Evolutionary conservation across 2,329 filamentous ascomycete species (phyloP).

Genomic region (Coleophoma cylindrospora): DNA sequence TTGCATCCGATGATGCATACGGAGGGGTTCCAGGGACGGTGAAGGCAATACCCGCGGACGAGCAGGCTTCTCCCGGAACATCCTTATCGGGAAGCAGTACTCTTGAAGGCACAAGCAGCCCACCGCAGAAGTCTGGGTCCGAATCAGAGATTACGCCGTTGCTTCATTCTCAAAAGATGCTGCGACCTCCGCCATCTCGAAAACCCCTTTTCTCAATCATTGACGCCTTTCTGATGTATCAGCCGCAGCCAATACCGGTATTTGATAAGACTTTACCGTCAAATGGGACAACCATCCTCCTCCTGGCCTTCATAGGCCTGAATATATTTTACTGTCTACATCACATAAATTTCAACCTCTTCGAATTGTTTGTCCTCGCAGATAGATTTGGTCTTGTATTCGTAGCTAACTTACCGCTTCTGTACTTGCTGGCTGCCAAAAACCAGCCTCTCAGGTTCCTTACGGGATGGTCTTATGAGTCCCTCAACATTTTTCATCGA

Average conservation of each 20-base stretch:
- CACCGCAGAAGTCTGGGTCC: slow-evolving; percentile 6
- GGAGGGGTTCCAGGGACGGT: slow-evolving; percentile 10
- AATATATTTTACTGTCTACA: slow-evolving; percentile 56
- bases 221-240: slow-evolving; percentile 41
- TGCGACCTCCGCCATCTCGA: background rate
- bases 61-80: slow-evolving; percentile 4
- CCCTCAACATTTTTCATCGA: slow-evolving; percentile 61
- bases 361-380: slow-evolving; percentile 47
- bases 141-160: slow-evolving; percentile 19
- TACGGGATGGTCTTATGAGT: slow-evolving; percentile 61
- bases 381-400: slow-evolving; percentile 30
- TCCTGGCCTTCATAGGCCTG: slow-evolving; percentile 44
- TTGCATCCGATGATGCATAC: slow-evolving; percentile 4
- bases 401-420: slow-evolving; percentile 42
- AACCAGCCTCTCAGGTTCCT: slow-evolving; percentile 57
- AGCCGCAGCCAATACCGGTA: slow-evolving; percentile 51
- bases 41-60: background rate
- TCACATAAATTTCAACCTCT: slow-evolving; percentile 38
- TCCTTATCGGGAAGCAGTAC: slow-evolving; percentile 20
- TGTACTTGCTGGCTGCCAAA: slow-evolving; percentile 62
- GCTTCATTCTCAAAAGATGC: slow-evolving; percentile 4
- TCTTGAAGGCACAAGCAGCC: slow-evolving; percentile 10
- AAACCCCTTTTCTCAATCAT: slow-evolving; percentile 9
- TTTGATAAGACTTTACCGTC: slow-evolving; percentile 51
- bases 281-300: slow-evolving; percentile 48